Evolutionary conservation across 805 yeast species (phyloP).

Genomic region (Ogataea salicorniae): DNA sequence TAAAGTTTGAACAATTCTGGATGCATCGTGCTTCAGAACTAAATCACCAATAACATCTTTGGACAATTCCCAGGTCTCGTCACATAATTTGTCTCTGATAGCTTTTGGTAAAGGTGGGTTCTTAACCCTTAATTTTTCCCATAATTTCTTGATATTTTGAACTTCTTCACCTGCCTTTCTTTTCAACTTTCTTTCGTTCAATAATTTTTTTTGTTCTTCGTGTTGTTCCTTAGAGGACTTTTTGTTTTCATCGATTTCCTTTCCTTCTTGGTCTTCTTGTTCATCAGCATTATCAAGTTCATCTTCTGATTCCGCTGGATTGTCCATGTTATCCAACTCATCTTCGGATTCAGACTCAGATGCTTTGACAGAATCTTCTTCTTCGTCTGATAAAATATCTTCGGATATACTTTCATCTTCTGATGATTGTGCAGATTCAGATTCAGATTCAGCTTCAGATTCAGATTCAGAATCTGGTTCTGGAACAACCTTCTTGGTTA

Average conservation of each 20-base stretch:
- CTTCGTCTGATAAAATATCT: conserved; percentile 4
- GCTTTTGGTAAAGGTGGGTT: conserved; percentile 75
- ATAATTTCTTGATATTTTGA: conserved; percentile 73
- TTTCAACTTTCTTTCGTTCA: conserved; percentile 78
- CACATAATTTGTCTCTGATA: conserved; percentile 68
- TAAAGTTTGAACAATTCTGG: conserved; percentile 91
- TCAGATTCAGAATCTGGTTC: conserved; percentile 9
- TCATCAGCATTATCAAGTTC: conserved; percentile 23
- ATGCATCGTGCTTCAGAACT: conserved; percentile 93
- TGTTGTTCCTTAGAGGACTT: conserved; percentile 62
- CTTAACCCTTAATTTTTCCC: conserved; percentile 90
- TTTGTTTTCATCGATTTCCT: conserved; percentile 32
- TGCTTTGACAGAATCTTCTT: conserved; percentile 1
- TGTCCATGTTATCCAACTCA: conserved; percentile 31
- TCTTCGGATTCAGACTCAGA: conserved; percentile 19
- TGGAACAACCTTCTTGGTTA: conserved; percentile 28
- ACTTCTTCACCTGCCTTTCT: conserved; percentile 86
- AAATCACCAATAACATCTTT: conserved; percentile 75
- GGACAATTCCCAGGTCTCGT: conserved; percentile 80
- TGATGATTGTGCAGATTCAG: conserved; percentile 10
- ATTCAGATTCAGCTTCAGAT: conserved; percentile 5
- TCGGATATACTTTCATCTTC: conserved; percentile 5
- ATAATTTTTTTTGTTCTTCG: conserved; percentile 72
- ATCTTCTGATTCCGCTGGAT: conserved; percentile 27
- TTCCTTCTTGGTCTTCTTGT: conserved; percentile 25